These are phyloP conservation scores for Metschnikowia lochheadii DNA, from an alignment of 805 yeast species.

Conservation along the genomic window DNA sequence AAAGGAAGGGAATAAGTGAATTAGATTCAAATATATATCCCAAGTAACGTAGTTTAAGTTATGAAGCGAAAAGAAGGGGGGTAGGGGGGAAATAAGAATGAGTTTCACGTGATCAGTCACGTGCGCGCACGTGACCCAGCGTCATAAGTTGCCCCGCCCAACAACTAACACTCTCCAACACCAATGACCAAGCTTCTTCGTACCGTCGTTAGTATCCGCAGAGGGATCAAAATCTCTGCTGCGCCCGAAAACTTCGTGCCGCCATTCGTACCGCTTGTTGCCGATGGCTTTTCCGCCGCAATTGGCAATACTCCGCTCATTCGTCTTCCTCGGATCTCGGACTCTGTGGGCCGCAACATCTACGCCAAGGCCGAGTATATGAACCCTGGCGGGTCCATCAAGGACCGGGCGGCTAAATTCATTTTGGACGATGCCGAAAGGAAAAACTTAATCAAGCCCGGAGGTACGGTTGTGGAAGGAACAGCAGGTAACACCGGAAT, in stretches of 20 bases:
- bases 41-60: too few species aligned
- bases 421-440: constrained; percentile 75
- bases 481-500: constrained; percentile 97
- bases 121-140: not conserved
- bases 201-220: constrained; percentile 1
- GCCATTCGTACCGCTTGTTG: constrained; percentile 61
- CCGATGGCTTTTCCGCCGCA: constrained; percentile 75
- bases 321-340: constrained; percentile 52
- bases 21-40: too few species aligned
- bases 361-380: constrained; percentile 89
- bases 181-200: constrained; percentile 1
- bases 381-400: constrained; percentile 93
- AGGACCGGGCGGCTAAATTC: constrained; percentile 83
- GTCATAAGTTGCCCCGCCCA: not conserved
- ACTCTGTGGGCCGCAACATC: constrained; percentile 63
- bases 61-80: too few species aligned
- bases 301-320: constrained; percentile 92
- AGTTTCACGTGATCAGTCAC: not conserved
- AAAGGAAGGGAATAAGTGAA: too few species aligned
- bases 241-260: constrained; percentile 18
- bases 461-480: constrained; percentile 88
- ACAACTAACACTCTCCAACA: not conserved
- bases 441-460: constrained; percentile 58
- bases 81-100: too few species aligned
- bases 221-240: constrained; percentile 11